Evolutionary conservation across 345 rosid species (phyloP), one percentile per base, ranked within the genome.

Genomic region (Nephelium lappaceum): DNA sequence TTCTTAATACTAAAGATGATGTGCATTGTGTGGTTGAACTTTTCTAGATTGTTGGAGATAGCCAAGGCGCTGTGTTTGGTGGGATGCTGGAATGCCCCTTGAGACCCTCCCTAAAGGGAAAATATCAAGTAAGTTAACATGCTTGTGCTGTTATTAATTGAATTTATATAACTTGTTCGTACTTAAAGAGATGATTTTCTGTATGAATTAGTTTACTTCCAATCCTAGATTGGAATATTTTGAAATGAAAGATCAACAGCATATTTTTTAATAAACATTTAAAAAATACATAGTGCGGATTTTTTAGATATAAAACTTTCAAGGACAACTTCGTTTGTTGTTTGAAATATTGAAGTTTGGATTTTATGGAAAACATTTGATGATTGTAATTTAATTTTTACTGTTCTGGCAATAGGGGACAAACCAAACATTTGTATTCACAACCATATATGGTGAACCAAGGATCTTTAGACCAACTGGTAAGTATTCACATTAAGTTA

Each of bases 381-480:
- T 45, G 4, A 45, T 11, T 45, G 11, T 7, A 7, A 45, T 60
- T 60, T 60, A 23, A 19, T 7, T 60, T 60, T 60, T 71, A 58
- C 64, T 57, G 63, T 47, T 80, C 71, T 70, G 39, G 62, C 83
- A 58, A 74, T 70, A 91, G 97, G 99, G 98, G 39, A 86, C 96
- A 82, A 85, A 87, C 84, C 90, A 92, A 81, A 85, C 94, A 71
- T 95, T 92, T 88, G 89, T 95, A 77, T 95, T 95, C 86, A 95
- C 99, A 76, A 92, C 98, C 72, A 81, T 89, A 75, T 86, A 95
- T 85, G 99, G 97, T 71, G 87, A 86, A 79, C 99, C 99, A 72
- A 91, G 97, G 88, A 79, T 93, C 21, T 95, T 95, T 88, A 89
- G 97, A 78, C 91, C 99, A 60, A 95, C 99, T 1, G 99, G 98